Base-by-base conservation (phyloP, 2,329 filamentous ascomycete species). In the Xylogone sp. region DNA sequence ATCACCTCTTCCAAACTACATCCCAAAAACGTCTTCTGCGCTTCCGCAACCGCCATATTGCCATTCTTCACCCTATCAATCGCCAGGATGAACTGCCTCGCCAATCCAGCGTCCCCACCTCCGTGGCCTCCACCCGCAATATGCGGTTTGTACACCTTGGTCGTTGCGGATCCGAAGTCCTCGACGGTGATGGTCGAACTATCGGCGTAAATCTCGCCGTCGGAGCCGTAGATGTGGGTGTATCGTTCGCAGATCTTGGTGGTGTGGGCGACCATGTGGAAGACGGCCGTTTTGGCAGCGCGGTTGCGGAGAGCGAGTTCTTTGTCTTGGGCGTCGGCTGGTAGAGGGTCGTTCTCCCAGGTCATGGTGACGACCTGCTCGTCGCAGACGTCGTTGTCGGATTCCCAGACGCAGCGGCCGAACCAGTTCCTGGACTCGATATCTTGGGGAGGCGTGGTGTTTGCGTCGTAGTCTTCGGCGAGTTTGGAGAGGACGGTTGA, bases 231-330 rank as follows among this genome's bases (percentile, higher is more conserved):
- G 45, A 97, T 83, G 53, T 89, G 76, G 0, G 90, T 91, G 53
- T 91, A 86, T 3, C 94, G 84, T 58, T 96, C 82, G 68, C 93
- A 97, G 59, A 95, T 87, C 65, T 87, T 86, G 64, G 89, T 84
- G 0, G 92, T 96, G 55, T 92, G 89, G 2, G 93, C 91, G 2
- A 93, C 86, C 93, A 97, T 97, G 69, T 97, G 93, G 66, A 97
- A 88, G 2, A 84, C 84, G 1, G 92, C 93, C 16, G 87, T 90
- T 72, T 97, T 97, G 43, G 90, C 82, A 2, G 82, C 82, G 21
- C 83, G 75, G 48, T 70, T 67, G 20, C 21, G 51, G 3, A 54
- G 57, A 55, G 53, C 52, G 60, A 57, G 53, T 49, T 58, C 58
- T 16, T 53, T 49, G 22, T 56, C 48, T 4, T 50, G 43, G 10